Base-by-base conservation (phyloP, 148 eudicot species). In the Salicornia ramosissima region DNA sequence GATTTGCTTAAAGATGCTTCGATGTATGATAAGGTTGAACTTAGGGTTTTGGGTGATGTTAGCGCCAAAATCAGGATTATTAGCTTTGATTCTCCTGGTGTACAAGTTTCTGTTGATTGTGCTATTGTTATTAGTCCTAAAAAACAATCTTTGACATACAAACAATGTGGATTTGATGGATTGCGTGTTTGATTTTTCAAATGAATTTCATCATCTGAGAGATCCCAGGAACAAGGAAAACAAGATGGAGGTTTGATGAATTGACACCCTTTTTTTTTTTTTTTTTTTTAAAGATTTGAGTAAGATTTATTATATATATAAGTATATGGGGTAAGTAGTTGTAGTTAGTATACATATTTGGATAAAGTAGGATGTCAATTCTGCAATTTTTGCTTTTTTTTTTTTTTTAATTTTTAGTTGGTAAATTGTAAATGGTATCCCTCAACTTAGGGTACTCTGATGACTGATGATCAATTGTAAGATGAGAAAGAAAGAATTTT, bases 161-260 rank as follows among this genome's bases (percentile, higher is more conserved):
- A 93, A 80, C 95, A 86, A 69, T 93, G 98, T 64, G 98, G 98
- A 15, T 86, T 93, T 42, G 94, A 86, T 78, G 98, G 98, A 0
- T 65, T 93, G 2, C 87, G 85, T 70, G 89, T 93, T 50, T 93
- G 84, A 90, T 21, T 36, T 69, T 36, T 34, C 19, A 49, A n/a
- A n/a, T n/a, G n/a, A n/a, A n/a, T n/a, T n/a, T n/a, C n/a, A n/a
- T n/a, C n/a, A n/a, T n/a, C n/a, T n/a, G n/a, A n/a, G n/a, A n/a
- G n/a, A n/a, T n/a, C n/a, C n/a, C n/a, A n/a, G n/a, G n/a, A n/a
- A n/a, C n/a, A n/a, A n/a, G n/a, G n/a, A n/a, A n/a, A n/a, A n/a
- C n/a, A n/a, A n/a, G n/a, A n/a, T n/a, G n/a, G n/a, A n/a, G n/a
- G n/a, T n/a, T n/a, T n/a, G n/a, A n/a, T n/a, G n/a, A n/a, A n/a